phyloP scores from a whole-genome alignment of 495 filamentous ascomycete species.

The Cladorrhinum samala region DNA sequence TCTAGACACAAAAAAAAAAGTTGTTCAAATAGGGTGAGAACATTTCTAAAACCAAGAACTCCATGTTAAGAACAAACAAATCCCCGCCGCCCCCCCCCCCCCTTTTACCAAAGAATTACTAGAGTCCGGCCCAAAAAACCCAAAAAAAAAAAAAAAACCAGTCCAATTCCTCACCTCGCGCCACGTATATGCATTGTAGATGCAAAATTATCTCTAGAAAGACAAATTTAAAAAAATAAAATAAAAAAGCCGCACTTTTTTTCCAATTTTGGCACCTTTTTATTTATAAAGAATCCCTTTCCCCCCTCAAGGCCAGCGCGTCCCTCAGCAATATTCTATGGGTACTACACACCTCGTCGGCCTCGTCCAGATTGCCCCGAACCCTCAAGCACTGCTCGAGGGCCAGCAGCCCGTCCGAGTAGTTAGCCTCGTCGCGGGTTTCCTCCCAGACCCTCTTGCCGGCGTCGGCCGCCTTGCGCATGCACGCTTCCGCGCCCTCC shows the following conservation, averaged over 20 bases:
- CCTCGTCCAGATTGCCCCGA: neutral
- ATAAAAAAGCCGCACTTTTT: no score
- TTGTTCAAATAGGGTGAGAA: no score
- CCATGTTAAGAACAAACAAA: no score
- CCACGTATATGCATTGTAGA: no score
- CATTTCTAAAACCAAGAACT: no score
- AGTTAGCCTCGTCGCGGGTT: neutral
- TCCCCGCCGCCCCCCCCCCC: no score
- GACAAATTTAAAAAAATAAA: no score
- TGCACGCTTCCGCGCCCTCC: neutral
- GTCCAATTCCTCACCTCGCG: neutral
- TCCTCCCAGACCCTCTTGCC: neutral
- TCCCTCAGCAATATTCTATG: neutral
- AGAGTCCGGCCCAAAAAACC: neutral
- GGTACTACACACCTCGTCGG: neutral
- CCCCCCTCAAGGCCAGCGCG: neutral
- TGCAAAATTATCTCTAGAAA: no score
- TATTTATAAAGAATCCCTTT: neutral
- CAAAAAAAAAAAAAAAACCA: neutral
- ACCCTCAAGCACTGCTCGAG: neutral
- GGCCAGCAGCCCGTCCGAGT: neutral
- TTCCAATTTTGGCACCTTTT: no score
- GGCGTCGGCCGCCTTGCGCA: neutral
- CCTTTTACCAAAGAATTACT: no score
- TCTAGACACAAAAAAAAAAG: no score